Evolutionary conservation across 2,329 filamentous ascomycete genomes (phyloP), one percentile per base, ranked within the genome.

Genomic region (Scedosporium boydii): DNA sequence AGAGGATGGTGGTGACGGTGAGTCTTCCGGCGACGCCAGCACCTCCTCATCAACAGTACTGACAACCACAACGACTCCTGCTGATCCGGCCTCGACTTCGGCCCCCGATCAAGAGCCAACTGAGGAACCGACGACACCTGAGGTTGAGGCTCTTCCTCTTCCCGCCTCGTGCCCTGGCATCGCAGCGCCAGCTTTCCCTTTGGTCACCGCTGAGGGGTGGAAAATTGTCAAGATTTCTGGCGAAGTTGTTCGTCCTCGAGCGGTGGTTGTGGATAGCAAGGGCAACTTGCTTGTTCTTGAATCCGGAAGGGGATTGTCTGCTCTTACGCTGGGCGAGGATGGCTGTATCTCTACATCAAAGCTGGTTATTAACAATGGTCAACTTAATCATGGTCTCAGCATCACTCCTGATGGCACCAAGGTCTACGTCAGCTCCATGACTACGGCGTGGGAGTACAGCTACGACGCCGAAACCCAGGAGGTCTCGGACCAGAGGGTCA

Each of bases 391-490:
- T 65, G 75, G 74, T 10, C 70, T 77, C 46, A 70, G 70, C 44
- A 68, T 78, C 57, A 73, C 73, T 0, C 75, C 75, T 1, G 75
- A 76, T 60, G 72, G 75, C 60, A 72, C 65, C 65, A 75, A 72
- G 9, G 63, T 78, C 29, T 76, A 76, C 61, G 75, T 75, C 42
- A 74, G 72, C 61, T 73, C 72, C 46, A 72, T 75, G 67, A 73
- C 71, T 16, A 70, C 73, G 1, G 80, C 81, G 6, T 87, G 78
- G 70, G 75, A 79, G 26, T 87, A 84, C 81, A 71, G 73, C 42
- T 89, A 88, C 68, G 77, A 87, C 69, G 70, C 80, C 7, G 70
- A 70, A 5, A 73, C 77, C 5, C 74, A 76, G 61, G 79, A 79
- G 12, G 78, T 79, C 55, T 74, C 74, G 57, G 74, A 73, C 63